These are phyloP conservation scores for Starmerella bacillaris DNA, from an alignment of 805 yeast species.

Conservation along the genomic window DNA sequence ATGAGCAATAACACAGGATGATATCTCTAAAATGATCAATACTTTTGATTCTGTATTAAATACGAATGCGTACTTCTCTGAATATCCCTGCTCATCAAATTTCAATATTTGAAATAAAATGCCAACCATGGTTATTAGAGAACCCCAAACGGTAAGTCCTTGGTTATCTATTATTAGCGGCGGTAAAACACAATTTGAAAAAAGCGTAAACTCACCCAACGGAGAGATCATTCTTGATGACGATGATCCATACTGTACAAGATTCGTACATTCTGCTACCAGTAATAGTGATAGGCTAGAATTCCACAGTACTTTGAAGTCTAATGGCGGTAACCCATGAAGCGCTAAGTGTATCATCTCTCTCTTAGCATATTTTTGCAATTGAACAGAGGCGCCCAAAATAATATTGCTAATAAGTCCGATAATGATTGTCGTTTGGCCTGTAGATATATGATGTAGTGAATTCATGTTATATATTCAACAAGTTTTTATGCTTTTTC, in stretches of 20 bases:
- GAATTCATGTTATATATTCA: not conserved
- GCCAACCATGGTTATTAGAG: conserved; percentile 27
- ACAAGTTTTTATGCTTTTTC: no score
- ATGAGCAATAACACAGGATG: not conserved
- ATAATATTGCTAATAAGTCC: conserved; percentile 26
- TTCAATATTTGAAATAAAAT: conserved; percentile 27
- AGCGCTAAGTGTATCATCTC: conserved; percentile 18
- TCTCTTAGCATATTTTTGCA: conserved; percentile 27
- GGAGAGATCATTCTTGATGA: conserved; percentile 34
- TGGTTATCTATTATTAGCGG: conserved; percentile 31
- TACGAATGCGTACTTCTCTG: no score
- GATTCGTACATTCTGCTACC: conserved; percentile 31
- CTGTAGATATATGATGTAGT: not conserved
- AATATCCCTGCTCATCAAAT: not conserved
- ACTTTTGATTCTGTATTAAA: not conserved
- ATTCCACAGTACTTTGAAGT: conserved; percentile 24
- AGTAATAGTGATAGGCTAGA: conserved; percentile 28
- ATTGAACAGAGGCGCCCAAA: conserved; percentile 26
- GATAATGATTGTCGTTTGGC: conserved; percentile 4
- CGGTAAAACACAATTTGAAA: conserved; percentile 32
- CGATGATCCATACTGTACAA: conserved; percentile 33
- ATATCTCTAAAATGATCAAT: not conserved
- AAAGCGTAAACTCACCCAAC: conserved; percentile 32
- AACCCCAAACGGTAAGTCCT: conserved; percentile 25
- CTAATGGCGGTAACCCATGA: conserved; percentile 13